Conservation (phyloP, 108 stramenopile genomes). For the Aurantiochytrium sp. region DNA sequence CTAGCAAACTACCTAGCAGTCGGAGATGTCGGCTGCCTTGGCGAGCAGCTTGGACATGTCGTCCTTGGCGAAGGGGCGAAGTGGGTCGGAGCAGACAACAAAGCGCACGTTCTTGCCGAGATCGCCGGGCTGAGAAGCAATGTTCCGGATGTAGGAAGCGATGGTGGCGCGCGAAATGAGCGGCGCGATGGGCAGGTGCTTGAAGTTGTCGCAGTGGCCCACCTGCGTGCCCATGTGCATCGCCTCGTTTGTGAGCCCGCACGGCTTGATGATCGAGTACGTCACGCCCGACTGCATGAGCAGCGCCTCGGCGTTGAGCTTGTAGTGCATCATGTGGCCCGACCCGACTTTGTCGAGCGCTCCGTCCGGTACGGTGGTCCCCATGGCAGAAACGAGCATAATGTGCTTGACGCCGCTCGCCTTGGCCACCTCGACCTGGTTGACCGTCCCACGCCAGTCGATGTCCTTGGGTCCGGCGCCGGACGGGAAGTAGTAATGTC, state of each 20-base stretch:
- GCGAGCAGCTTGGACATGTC: neutral
- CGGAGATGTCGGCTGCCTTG: neutral
- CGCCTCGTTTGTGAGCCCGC: neutral
- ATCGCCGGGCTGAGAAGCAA: neutral
- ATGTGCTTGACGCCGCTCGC: neutral
- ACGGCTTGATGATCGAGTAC: slow-evolving; percentile 7
- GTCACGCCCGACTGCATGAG: neutral
- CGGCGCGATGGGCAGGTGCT: neutral
- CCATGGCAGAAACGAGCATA: neutral
- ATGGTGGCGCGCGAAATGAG: neutral
- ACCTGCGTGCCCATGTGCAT: neutral
- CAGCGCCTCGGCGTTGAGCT: neutral
- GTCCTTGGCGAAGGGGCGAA: neutral
- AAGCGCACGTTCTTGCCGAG: neutral
- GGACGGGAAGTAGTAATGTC: neutral
- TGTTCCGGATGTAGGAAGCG: neutral
- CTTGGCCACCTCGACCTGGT: neutral
- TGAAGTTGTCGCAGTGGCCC: slow-evolving; percentile 14
- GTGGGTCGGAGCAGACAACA: slow-evolving; percentile 23
- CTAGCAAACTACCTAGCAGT: too few relatives aligned
- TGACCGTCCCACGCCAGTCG: neutral
- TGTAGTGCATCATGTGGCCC: neutral
- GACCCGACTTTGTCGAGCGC: neutral
- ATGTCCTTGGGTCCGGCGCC: neutral
- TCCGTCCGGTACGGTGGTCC: neutral